Percentiles rank a stretch among this genome's conserved stretches.
Conservation (phyloP, 2,329 filamentous ascomycete genomes). For the Ophiostoma populinum region DNA sequence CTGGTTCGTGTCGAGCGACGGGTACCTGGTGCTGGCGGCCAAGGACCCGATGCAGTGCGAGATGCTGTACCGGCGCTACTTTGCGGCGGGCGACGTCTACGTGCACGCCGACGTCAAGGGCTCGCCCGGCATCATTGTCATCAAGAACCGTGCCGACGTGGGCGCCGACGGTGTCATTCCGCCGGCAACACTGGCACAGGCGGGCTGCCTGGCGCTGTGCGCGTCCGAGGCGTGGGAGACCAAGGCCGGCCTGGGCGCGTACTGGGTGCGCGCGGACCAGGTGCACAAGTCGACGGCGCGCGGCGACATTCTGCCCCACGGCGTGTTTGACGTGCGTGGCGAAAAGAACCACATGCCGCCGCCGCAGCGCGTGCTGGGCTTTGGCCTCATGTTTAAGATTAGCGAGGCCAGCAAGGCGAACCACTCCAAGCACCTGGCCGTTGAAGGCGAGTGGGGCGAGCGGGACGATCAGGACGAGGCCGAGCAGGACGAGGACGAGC, state of each 20-base stretch:
- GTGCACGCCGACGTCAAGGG: slow-evolving; percentile 80
- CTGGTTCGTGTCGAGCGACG: slow-evolving; percentile 91
- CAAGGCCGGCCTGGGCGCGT: slow-evolving; percentile 88
- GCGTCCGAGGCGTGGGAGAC: slow-evolving; percentile 88
- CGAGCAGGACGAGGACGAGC: slow-evolving; percentile 13
- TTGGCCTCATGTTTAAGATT: slow-evolving; percentile 74
- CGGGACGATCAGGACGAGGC: too few relatives aligned
- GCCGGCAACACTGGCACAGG: slow-evolving; percentile 79
- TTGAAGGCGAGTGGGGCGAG: slow-evolving; percentile 11
- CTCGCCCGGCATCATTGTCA: slow-evolving; percentile 57
- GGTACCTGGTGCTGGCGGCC: slow-evolving; percentile 78
- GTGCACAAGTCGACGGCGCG: slow-evolving; percentile 69
- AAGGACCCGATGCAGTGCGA: slow-evolving; percentile 84
- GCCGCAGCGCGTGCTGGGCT: slow-evolving; percentile 70
- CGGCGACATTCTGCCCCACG: slow-evolving; percentile 64
- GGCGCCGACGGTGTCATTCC: slow-evolving; percentile 58
- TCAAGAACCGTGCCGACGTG: slow-evolving; percentile 70
- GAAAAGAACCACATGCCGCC: slow-evolving; percentile 87
- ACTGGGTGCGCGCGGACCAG: slow-evolving; percentile 85
- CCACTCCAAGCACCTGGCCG: slow-evolving; percentile 49
- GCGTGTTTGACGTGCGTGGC: slow-evolving; percentile 65
- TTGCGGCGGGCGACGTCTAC: slow-evolving; percentile 81
- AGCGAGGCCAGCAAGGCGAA: slow-evolving; percentile 72
- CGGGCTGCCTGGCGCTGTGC: slow-evolving; percentile 68
- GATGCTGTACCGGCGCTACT: slow-evolving; percentile 69